phyloP scores from a whole-genome alignment of 2,329 filamentous ascomycete species.

The Fusarium udum region DNA sequence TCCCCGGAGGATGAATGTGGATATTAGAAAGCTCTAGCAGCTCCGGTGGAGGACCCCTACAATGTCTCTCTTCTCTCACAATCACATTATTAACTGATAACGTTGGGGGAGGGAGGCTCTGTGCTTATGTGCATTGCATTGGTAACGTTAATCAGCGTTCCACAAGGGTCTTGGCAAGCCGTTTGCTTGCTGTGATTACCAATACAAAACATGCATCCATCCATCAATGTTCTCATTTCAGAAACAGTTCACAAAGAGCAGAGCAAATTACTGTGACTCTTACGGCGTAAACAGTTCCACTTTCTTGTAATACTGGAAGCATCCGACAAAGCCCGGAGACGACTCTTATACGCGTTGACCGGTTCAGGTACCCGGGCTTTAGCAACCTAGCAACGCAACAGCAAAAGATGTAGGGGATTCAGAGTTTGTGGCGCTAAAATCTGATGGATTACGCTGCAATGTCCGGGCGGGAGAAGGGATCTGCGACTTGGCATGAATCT shows the following conservation, averaged over 20 bases:
- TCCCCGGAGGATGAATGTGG: neutral
- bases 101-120: constrained; percentile 6
- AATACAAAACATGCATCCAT: constrained; percentile 2
- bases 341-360: neutral
- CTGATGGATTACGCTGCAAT: constrained; percentile 22
- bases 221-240: constrained; percentile 3
- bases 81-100: constrained; percentile 10
- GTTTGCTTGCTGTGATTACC: constrained; percentile 4
- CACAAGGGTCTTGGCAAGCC: neutral
- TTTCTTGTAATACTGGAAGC: neutral
- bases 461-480: constrained; percentile 9
- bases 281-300: constrained; percentile 6
- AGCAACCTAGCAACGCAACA: neutral
- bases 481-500: constrained; percentile 21
- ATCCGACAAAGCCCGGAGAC: neutral
- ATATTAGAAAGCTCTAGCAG: neutral
- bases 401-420: neutral
- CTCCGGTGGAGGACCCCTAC: neutral
- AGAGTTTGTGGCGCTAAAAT: constrained; percentile 9
- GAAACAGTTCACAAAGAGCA: neutral
- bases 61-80: no score
- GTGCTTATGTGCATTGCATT: constrained; percentile 16
- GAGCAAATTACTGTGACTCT: constrained; percentile 11
- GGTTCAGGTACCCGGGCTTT: constrained; percentile 6
- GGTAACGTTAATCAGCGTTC: neutral